Conservation (phyloP, 306 rosid genomes). For the Albizia julibrissin region DNA sequence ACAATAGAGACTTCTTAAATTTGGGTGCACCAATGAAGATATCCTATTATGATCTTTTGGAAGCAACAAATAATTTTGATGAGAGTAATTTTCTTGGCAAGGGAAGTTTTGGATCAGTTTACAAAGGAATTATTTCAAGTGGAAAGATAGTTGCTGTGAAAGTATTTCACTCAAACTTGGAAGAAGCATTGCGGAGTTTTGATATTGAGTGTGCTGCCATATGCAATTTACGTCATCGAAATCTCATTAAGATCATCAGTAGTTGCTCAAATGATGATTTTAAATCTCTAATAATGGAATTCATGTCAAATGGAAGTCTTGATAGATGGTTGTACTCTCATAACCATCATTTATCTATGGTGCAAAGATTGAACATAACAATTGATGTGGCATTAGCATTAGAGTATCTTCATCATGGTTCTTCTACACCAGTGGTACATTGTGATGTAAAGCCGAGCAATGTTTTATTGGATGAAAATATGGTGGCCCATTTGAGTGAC, state of each 20-base stretch:
- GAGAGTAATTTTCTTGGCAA: not conserved
- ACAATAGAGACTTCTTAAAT: not conserved
- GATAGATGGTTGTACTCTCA: not conserved
- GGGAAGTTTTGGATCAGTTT: not conserved
- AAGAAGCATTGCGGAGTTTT: not conserved
- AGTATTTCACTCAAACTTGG: not conserved
- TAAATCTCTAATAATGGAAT: not conserved
- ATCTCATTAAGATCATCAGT: not conserved
- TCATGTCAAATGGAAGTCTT: slow-evolving; percentile 13
- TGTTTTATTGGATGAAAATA: slow-evolving; percentile 6
- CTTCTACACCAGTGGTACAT: not conserved
- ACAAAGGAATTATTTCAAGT: not conserved
- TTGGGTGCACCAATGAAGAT: not conserved
- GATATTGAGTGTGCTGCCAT: not conserved
- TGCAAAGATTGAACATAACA: not conserved
- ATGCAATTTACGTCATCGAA: not conserved
- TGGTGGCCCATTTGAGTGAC: slow-evolving; percentile 3
- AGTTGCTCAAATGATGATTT: not conserved
- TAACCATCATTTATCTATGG: not conserved
- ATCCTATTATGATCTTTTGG: not conserved
- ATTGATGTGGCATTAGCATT: not conserved
- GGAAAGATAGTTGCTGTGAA: not conserved
- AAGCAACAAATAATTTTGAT: not conserved
- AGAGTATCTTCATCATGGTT: not conserved
- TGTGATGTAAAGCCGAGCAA: not conserved